Evolutionary conservation across 2,329 filamentous ascomycete genomes (phyloP).

Genomic region (Delphinella strobiligena): DNA sequence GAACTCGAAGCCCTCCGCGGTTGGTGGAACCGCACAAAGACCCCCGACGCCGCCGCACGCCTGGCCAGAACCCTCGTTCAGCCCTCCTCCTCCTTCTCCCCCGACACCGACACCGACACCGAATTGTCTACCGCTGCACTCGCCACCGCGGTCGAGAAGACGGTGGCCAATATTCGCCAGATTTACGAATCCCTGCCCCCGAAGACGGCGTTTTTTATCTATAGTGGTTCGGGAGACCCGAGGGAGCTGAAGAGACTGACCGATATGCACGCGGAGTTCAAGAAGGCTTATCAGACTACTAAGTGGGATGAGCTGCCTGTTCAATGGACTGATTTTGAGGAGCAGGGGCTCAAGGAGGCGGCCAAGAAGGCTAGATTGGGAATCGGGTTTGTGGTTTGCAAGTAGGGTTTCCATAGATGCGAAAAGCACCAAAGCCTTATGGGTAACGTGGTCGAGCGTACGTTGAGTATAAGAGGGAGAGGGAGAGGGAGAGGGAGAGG

Average conservation of each 20-base stretch:
- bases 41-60: slow-evolving; percentile 25
- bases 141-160: slow-evolving; percentile 34
- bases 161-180: slow-evolving; percentile 37
- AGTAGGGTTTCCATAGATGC: too few species aligned
- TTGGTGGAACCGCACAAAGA: slow-evolving; percentile 44
- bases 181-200: slow-evolving; percentile 45
- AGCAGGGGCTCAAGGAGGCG: slow-evolving; percentile 45
- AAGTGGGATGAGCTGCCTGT: slow-evolving; percentile 53
- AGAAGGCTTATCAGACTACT: slow-evolving; percentile 44
- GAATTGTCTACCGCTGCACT: slow-evolving; percentile 20
- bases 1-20: slow-evolving; percentile 48
- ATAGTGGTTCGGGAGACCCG: slow-evolving; percentile 53
- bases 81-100: background rate
- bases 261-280: slow-evolving; percentile 42
- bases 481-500: too few species aligned
- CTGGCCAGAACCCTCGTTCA: slow-evolving; percentile 8
- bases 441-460: background rate
- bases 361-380: slow-evolving; percentile 45
- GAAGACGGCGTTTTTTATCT: slow-evolving; percentile 50
- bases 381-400: slow-evolving; percentile 40
- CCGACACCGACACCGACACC: background rate
- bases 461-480: too few species aligned
- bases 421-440: background rate
- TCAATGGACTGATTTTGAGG: slow-evolving; percentile 53
- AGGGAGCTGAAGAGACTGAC: slow-evolving; percentile 44